A percentile compares a stretch with the other conserved stretches of the same genome.
phyloP scores from a whole-genome alignment of 495 filamentous ascomycete species.

The Neurospora sp. region DNA sequence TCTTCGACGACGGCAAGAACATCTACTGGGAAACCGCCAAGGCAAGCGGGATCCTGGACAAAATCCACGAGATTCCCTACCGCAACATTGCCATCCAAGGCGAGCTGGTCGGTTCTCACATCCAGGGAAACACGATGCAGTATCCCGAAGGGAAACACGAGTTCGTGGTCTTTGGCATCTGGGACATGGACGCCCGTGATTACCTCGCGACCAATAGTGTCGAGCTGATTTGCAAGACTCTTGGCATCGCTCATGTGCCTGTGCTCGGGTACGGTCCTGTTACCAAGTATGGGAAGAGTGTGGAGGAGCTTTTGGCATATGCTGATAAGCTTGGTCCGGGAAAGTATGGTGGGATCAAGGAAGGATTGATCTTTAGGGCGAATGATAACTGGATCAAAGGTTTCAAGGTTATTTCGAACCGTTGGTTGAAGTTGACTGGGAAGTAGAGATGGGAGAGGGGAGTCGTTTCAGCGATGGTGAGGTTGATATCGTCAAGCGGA shows the following conservation, averaged over 20 bases:
- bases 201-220: slow-evolving; percentile 1
- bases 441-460: neutral
- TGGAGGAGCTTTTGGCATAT: slow-evolving; percentile 9
- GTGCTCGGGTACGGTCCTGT: slow-evolving; percentile 2
- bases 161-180: slow-evolving; percentile 15
- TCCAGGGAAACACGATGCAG: slow-evolving; percentile 11
- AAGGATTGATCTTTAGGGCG: slow-evolving; percentile 13
- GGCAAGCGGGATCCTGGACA: slow-evolving; percentile 1
- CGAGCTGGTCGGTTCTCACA: slow-evolving; percentile 8
- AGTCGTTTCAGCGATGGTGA: neutral
- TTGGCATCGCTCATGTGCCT: slow-evolving; percentile 8
- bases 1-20: neutral
- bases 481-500: neutral
- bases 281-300: neutral
- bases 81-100: slow-evolving; percentile 13
- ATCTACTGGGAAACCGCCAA: slow-evolving; percentile 7
- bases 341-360: slow-evolving; percentile 4
- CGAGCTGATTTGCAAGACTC: slow-evolving; percentile 2
- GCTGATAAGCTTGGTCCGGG: slow-evolving; percentile 3
- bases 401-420: slow-evolving; percentile 21
- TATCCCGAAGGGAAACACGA: slow-evolving; percentile 9
- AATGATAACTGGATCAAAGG: neutral
- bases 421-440: slow-evolving; percentile 8
- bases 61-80: neutral
- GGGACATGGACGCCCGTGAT: slow-evolving; percentile 9